A percentile compares a stretch with the other conserved stretches of the same genome.
These are phyloP conservation scores for Lachnum nothofagi DNA, from an alignment of 2,329 filamentous ascomycete species.

Conservation along the genomic window DNA sequence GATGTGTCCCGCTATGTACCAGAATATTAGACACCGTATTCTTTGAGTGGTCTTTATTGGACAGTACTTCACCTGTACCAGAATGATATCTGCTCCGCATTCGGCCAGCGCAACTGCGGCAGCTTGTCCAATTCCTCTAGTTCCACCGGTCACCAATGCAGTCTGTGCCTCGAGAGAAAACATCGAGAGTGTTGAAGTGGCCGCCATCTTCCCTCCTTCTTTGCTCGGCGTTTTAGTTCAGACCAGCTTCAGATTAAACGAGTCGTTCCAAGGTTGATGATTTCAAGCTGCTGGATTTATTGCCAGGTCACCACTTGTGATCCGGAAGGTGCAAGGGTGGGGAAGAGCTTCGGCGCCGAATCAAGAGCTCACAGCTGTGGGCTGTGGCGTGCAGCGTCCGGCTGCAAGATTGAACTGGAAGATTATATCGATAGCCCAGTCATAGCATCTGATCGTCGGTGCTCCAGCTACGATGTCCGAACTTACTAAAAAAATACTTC, in stretches of 20 bases:
- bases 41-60: neutral
- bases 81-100: constrained; percentile 37
- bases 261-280: no score
- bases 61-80: constrained; percentile 34
- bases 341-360: no score
- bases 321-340: neutral
- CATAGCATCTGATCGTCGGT: no score
- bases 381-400: no score
- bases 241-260: no score
- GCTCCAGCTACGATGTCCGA: no score
- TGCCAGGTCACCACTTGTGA: neutral
- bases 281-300: no score
- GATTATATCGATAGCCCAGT: no score
- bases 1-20: constrained; percentile 25
- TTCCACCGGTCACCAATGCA: constrained; percentile 36
- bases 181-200: constrained; percentile 20
- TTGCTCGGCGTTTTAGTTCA: no score
- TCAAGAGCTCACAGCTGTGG: no score
- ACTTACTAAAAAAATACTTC: no score
- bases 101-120: constrained; percentile 36
- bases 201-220: constrained; percentile 18
- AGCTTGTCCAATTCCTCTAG: constrained; percentile 36
- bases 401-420: no score
- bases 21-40: neutral
- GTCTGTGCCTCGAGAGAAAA: constrained; percentile 36